Conservation (phyloP, 768 basidiomycete genomes). For the Mycena sanguinolenta region DNA sequence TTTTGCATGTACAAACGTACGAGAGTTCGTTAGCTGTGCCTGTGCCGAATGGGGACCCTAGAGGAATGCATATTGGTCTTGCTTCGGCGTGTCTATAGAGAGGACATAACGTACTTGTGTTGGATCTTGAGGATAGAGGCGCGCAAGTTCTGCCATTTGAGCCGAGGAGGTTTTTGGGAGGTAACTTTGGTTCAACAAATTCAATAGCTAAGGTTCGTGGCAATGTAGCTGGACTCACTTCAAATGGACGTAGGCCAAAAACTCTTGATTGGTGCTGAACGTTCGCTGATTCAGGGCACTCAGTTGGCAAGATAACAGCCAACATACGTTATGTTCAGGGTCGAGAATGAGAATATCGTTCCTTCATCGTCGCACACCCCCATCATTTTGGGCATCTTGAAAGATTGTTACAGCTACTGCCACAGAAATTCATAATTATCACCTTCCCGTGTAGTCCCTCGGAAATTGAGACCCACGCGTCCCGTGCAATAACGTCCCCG, state of each 20-base stretch:
- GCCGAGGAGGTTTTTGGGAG: background rate
- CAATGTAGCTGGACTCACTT: constrained; percentile 1
- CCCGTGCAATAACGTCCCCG: background rate
- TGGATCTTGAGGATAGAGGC: constrained; percentile 11
- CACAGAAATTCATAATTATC: background rate
- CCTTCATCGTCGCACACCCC: constrained; percentile 23
- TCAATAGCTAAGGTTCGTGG: background rate
- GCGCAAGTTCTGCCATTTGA: background rate
- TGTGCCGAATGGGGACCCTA: no score
- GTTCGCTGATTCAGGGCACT: background rate
- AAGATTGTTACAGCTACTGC: background rate
- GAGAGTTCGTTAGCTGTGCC: constrained; percentile 17
- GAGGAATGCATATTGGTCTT: constrained; percentile 5
- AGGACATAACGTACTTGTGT: background rate
- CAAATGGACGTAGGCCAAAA: constrained; percentile 17
- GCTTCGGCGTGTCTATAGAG: no score
- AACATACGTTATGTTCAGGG: constrained; percentile 19
- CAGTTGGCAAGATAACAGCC: no score
- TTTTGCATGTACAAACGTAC: constrained; percentile 7
- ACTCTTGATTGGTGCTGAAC: constrained; percentile 10
- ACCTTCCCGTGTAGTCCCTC: constrained; percentile 2
- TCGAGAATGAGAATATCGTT: constrained; percentile 25
- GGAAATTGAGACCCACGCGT: background rate
- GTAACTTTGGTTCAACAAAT: constrained; percentile 7
- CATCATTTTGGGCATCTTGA: constrained; percentile 15